phyloP scores from a whole-genome alignment of 2,329 filamentous ascomycete genomes.

The Drechslerella coelobrocha region DNA sequence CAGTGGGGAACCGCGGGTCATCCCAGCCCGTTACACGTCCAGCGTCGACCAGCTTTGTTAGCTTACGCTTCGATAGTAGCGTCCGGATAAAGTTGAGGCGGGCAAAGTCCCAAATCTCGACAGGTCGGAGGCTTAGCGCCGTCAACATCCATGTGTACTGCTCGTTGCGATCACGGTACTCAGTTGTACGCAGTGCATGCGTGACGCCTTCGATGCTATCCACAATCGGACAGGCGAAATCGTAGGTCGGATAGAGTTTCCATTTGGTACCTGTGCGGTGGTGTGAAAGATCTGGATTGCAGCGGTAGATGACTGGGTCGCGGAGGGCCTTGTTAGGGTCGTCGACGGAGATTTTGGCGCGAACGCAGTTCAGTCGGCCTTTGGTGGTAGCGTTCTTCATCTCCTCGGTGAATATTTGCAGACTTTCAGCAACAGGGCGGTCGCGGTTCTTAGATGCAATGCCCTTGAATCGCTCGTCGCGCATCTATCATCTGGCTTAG shows the following conservation, averaged over 20 bases:
- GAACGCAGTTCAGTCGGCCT: slow-evolving; percentile 85
- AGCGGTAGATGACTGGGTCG: slow-evolving; percentile 96
- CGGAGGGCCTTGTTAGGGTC: slow-evolving; percentile 94
- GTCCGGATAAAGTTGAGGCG: slow-evolving; percentile 84
- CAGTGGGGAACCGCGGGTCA: slow-evolving; percentile 84
- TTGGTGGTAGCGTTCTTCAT: slow-evolving; percentile 87
- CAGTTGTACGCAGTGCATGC: slow-evolving; percentile 80
- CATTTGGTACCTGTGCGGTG: slow-evolving; percentile 79
- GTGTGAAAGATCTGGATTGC: slow-evolving; percentile 71
- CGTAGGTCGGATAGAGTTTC: slow-evolving; percentile 89
- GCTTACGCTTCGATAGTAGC: slow-evolving; percentile 83
- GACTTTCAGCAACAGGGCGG: slow-evolving; percentile 78
- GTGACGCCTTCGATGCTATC: slow-evolving; percentile 83
- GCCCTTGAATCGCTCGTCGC: slow-evolving; percentile 80
- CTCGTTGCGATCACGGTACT: slow-evolving; percentile 85
- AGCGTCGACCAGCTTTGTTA: slow-evolving; percentile 79
- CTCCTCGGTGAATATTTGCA: slow-evolving; percentile 79
- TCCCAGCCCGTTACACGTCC: slow-evolving; percentile 84
- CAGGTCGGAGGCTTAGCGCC: slow-evolving; percentile 74
- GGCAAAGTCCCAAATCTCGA: slow-evolving; percentile 85
- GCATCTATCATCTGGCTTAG: slow-evolving; percentile 65
- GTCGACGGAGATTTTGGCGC: slow-evolving; percentile 89
- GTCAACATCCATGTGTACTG: slow-evolving; percentile 88
- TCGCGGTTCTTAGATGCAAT: slow-evolving; percentile 82
- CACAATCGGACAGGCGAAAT: slow-evolving; percentile 82